A percentile compares a stretch with the other conserved stretches of the same genome.
Evolutionary conservation across 306 rosid genomes (phyloP).

Genomic region (Prunus davidiana): DNA sequence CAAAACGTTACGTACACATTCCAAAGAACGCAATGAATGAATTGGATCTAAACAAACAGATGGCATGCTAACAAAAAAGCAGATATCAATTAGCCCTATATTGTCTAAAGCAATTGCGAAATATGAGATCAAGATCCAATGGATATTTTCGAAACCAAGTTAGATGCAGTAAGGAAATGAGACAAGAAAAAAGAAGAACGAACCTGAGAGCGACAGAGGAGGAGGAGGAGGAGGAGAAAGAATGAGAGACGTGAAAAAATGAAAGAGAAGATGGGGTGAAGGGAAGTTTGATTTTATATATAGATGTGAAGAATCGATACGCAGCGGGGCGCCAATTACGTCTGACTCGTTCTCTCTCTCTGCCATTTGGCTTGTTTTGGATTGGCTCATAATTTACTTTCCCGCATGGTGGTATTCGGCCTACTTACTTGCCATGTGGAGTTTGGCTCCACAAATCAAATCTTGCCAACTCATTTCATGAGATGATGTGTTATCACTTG

Average conservation of each 20-base stretch:
- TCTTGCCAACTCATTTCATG: slow-evolving; percentile 6
- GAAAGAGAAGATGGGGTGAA: neutral
- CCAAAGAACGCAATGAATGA: neutral
- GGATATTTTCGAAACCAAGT: neutral
- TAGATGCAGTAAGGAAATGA: too few species aligned
- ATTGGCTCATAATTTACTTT: neutral
- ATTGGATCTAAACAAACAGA: neutral
- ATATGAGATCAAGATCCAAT: neutral
- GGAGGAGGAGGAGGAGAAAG: too few species aligned
- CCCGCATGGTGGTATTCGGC: neutral
- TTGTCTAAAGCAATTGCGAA: neutral
- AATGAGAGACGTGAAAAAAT: neutral
- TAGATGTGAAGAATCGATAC: neutral
- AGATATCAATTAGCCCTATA: neutral
- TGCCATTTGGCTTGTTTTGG: neutral
- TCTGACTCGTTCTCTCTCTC: slow-evolving; percentile 24
- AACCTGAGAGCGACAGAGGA: neutral
- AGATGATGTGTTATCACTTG: too few species aligned
- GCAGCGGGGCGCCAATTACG: neutral
- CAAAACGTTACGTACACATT: neutral
- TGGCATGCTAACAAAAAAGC: neutral
- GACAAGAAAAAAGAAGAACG: neutral
- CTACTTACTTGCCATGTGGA: neutral
- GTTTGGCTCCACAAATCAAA: neutral
- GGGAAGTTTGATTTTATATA: neutral